Percentiles rank a stretch among this genome's conserved stretches.
Evolutionary conservation across 106 monocot species (phyloP).

Genomic region (Acorus gramineus): DNA sequence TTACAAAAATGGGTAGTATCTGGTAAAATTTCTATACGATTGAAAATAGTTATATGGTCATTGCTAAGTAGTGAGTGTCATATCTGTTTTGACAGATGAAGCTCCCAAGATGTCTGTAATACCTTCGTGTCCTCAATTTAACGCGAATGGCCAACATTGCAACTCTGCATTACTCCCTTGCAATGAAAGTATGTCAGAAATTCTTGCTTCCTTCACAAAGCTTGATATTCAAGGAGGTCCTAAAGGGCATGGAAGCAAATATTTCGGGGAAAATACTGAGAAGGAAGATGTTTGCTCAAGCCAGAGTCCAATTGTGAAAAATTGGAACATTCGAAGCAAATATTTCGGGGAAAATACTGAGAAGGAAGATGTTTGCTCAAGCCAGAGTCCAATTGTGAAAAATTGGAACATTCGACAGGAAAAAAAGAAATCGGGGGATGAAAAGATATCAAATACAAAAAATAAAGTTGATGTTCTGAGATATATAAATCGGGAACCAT

Average conservation of each 20-base stretch:
- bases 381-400: constrained; percentile 1
- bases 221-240: constrained; percentile 3
- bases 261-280: neutral
- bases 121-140: too few relatives aligned
- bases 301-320: constrained; percentile 3
- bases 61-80: too few relatives aligned
- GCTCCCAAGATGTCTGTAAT: too few relatives aligned
- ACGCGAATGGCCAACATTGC: too few relatives aligned
- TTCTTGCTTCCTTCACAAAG: constrained; percentile 1
- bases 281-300: constrained; percentile 3
- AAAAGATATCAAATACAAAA: constrained; percentile 5
- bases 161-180: neutral
- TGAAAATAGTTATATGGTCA: too few relatives aligned
- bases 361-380: constrained; percentile 3
- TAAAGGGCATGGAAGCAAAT: constrained; percentile 2
- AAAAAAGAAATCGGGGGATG: constrained; percentile 14
- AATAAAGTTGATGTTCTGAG: constrained; percentile 16
- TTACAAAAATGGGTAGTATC: too few relatives aligned
- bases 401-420: constrained; percentile 11
- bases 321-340: constrained; percentile 9
- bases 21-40: too few relatives aligned
- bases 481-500: constrained; percentile 45
- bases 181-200: neutral
- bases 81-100: too few relatives aligned
- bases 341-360: too few relatives aligned